Evolutionary conservation across 192 early-diverging fungal species (phyloP).

Genomic region (Powellomyces hirtus): DNA sequence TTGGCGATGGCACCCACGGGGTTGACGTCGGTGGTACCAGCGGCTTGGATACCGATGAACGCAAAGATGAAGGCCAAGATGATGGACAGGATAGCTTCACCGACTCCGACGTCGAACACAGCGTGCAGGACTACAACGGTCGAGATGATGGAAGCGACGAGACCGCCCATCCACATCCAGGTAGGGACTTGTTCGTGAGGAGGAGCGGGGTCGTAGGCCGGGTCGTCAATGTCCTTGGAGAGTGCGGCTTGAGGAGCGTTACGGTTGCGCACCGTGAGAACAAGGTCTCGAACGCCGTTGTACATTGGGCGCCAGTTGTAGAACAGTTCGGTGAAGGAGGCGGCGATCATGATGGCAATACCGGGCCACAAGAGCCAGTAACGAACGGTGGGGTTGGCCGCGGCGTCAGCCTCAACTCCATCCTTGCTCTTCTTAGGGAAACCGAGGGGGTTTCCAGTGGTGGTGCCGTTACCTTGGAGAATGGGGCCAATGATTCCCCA

Average conservation of each 20-base stretch:
- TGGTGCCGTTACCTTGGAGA: constrained; percentile 26
- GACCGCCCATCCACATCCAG: constrained; percentile 61
- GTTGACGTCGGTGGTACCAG: constrained; percentile 83
- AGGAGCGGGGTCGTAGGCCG: constrained; percentile 43
- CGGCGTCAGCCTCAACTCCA: constrained; percentile 2
- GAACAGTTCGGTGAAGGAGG: constrained; percentile 61
- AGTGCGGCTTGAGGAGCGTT: not conserved
- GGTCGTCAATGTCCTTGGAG: constrained; percentile 1
- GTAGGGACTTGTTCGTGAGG: constrained; percentile 58
- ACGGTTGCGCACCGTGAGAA: constrained; percentile 8
- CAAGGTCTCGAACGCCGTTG: constrained; percentile 37
- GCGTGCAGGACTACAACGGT: constrained; percentile 56
- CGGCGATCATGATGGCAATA: constrained; percentile 63
- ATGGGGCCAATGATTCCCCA: constrained; percentile 63
- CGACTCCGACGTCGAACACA: constrained; percentile 68
- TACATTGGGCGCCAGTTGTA: constrained; percentile 44
- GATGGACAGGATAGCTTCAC: constrained; percentile 68
- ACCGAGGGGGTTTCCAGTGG: constrained; percentile 3
- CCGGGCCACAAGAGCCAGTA: constrained; percentile 73
- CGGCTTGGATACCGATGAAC: constrained; percentile 76
- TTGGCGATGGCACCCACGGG: constrained; percentile 83
- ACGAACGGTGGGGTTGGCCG: constrained; percentile 42
- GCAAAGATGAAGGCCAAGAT: constrained; percentile 70
- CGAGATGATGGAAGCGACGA: constrained; percentile 57
- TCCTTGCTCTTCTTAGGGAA: not conserved